Evolutionary conservation across 2,329 filamentous ascomycete genomes (phyloP), one percentile per base, ranked within the genome.

Genomic region (Penicillium brasilianum): DNA sequence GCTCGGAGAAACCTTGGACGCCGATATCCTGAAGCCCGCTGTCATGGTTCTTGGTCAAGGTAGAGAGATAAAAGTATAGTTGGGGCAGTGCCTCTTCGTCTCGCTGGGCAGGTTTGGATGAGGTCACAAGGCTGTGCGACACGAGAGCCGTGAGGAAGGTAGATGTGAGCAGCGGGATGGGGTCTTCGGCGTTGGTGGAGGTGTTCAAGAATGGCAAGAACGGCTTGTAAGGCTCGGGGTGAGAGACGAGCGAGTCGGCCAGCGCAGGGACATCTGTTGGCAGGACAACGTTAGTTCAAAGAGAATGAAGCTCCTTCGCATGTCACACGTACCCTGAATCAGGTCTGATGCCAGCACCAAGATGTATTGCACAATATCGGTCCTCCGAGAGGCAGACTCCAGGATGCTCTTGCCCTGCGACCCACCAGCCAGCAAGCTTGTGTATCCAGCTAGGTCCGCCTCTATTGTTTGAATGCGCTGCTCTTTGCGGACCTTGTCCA

Each of bases 401-500:
- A 98, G 84, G 63, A 97, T 91, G 78, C 90, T 93, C 70, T 87
- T 84, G 63, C 85, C 86, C 61, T 83, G 81, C 56, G 81, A 77
- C 60, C 82, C 82, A 54, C 95, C 94, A 28, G 95, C 85, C 69
- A 99, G 89, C 66, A 99, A 83, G 66, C 85, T 82, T 61, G 88
- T 87, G 80, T 97, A 99, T 67, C 89, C 91, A 70, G 89, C 85
- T 25, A 94, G 80, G 79, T 97, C 91, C 58, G 80, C 81, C 76
- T 96, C 91, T 64, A 98, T 88, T 18, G 88, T 90, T 74, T 94
- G 87, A 75, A 89, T 90, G 74, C 93, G 88, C 80, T 93, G 90
- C 69, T 98, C 95, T 78, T 92, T 95, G 78, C 93, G 91, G 68
- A 95, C 91, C 81, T 97, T 98, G 79, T 98, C 95, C 71, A 98